phyloP scores from a whole-genome alignment of 2,329 filamentous ascomycete genomes.

The Ascocoryne sarcoides region DNA sequence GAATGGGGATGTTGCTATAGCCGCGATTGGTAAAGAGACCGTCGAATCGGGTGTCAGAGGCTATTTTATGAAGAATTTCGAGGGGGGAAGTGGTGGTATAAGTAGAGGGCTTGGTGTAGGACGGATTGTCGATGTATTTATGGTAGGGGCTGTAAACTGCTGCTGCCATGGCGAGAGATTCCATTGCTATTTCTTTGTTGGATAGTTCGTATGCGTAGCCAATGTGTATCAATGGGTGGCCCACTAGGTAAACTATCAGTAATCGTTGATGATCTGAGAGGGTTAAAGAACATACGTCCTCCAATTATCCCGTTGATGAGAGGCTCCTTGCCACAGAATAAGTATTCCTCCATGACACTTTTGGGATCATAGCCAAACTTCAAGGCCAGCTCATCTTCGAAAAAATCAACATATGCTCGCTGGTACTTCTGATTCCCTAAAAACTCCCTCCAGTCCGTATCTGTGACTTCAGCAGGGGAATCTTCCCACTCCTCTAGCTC shows the following conservation, averaged over 20 bases:
- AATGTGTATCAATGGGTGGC: constrained; percentile 86
- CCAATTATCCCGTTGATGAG: constrained; percentile 72
- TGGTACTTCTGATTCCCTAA: constrained; percentile 75
- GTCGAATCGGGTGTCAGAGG: constrained; percentile 61
- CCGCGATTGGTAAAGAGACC: constrained; percentile 51
- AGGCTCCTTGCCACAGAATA: constrained; percentile 67
- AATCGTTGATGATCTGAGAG: background rate
- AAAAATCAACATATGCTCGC: constrained; percentile 87
- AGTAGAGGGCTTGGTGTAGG: constrained; percentile 57
- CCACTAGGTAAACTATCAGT: constrained; percentile 45
- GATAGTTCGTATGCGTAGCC: constrained; percentile 89
- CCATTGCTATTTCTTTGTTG: constrained; percentile 78
- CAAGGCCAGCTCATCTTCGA: constrained; percentile 79
- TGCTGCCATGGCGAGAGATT: constrained; percentile 65
- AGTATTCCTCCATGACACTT: constrained; percentile 62
- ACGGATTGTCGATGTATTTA: constrained; percentile 62
- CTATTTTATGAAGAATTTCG: constrained; percentile 63
- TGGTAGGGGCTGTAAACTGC: constrained; percentile 51
- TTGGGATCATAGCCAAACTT: constrained; percentile 74
- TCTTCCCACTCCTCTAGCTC: constrained; percentile 71
- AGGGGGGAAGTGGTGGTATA: constrained; percentile 48
- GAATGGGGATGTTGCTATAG: constrained; percentile 51
- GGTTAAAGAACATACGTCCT: constrained; percentile 44
- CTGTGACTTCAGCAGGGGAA: constrained; percentile 74
- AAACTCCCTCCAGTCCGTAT: constrained; percentile 79